Percentiles rank a stretch among this genome's conserved stretches.
Evolutionary conservation across 2,329 filamentous ascomycete genomes (phyloP).

Genomic region (Fusarium udum): DNA sequence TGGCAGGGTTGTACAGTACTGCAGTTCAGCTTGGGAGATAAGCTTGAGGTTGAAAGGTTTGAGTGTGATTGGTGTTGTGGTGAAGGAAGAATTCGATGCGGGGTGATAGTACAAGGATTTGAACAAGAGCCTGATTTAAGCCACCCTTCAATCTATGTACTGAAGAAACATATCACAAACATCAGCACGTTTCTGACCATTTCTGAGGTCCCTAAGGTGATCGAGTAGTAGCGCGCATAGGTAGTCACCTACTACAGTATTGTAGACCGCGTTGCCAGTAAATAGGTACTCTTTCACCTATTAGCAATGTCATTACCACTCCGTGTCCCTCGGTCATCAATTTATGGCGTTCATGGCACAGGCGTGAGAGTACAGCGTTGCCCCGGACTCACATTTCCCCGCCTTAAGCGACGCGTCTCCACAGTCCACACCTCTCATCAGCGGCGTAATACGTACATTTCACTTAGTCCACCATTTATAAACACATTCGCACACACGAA

Average conservation of each 20-base stretch:
- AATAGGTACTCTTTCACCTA: neutral
- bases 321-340: too few species aligned
- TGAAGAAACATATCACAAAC: neutral
- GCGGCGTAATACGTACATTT: too few species aligned
- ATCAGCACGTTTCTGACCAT: neutral
- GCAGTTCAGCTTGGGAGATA: neutral
- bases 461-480: neutral
- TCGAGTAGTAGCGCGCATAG: neutral
- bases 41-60: neutral
- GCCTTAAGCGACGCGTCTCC: too few species aligned
- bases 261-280: neutral
- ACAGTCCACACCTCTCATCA: too few species aligned
- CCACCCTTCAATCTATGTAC: fast-evolving
- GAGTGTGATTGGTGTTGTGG: neutral
- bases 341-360: too few species aligned
- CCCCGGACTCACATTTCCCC: too few species aligned
- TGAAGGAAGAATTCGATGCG: neutral
- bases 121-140: neutral
- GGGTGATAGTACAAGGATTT: neutral
- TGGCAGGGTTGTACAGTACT: neutral
- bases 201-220: neutral
- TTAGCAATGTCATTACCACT: too few species aligned
- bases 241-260: fast-evolving
- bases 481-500: fast-evolving
- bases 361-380: too few species aligned